Conservation (phyloP, 108 stramenopile species). For the Asterionellopsis glacialis region DNA sequence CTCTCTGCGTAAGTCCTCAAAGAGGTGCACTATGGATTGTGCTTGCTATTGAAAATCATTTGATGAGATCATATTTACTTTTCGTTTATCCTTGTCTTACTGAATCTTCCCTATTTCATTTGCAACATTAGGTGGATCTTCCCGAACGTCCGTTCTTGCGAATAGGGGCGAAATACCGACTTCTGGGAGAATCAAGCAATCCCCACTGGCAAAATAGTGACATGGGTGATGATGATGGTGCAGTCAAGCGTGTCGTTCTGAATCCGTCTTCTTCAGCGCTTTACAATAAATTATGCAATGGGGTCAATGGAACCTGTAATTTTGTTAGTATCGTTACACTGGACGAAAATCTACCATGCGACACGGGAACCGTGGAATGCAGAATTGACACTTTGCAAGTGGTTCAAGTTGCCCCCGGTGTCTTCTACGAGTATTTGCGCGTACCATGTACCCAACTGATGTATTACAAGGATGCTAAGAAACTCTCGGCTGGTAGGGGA, state of each 20-base stretch:
- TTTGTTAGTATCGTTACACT: conserved; percentile 32
- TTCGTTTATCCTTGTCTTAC: neutral
- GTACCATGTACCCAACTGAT: conserved; percentile 55
- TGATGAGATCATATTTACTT: no score
- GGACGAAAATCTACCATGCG: conserved; percentile 32
- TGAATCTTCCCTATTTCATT: neutral
- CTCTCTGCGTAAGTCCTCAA: no score
- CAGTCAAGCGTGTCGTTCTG: conserved; percentile 16
- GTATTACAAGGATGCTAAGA: conserved; percentile 48
- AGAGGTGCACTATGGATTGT: no score
- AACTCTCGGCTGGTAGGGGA: conserved; percentile 8
- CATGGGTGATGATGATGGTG: conserved; percentile 13
- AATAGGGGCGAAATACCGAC: conserved; percentile 44
- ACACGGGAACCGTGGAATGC: conserved; percentile 32
- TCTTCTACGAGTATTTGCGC: conserved; percentile 60
- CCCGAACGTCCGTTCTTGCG: conserved; percentile 47
- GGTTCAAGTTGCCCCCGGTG: conserved; percentile 35
- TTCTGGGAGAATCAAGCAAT: conserved; percentile 34
- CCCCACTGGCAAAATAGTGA: conserved; percentile 12
- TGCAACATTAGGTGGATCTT: conserved; percentile 8
- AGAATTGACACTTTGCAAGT: conserved; percentile 48
- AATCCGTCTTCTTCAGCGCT: conserved; percentile 10
- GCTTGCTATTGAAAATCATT: no score
- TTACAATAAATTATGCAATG: conserved; percentile 29
- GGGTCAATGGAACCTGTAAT: conserved; percentile 17